These are phyloP conservation scores for Thielaviopsis euricoi DNA, from an alignment of 2,329 filamentous ascomycete genomes.

Conservation along the genomic window DNA sequence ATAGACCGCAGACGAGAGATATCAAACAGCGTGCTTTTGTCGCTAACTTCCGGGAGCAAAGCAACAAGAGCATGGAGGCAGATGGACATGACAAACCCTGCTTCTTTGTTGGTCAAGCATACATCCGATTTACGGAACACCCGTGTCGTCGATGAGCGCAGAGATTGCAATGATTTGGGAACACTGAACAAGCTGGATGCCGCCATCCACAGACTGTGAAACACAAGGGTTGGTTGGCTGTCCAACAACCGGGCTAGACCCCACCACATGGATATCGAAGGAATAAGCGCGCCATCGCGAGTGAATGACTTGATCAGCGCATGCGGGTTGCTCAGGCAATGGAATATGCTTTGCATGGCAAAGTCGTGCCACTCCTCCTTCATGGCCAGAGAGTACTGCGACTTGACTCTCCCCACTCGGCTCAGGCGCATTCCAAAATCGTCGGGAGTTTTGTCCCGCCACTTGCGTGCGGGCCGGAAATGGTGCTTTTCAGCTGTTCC, in stretches of 20 bases:
- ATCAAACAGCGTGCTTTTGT: conserved; percentile 34
- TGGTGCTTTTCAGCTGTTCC: conserved; percentile 28
- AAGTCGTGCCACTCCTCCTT: conserved; percentile 41
- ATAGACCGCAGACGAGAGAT: conserved; percentile 44
- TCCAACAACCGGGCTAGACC: conserved; percentile 44
- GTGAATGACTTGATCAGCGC: conserved; percentile 41
- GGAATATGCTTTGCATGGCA: conserved; percentile 47
- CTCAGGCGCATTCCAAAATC: conserved; percentile 2
- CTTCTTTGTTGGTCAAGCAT: conserved; percentile 30
- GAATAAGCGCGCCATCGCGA: conserved; percentile 32
- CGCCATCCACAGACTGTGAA: conserved; percentile 49
- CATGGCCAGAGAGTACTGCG: conserved; percentile 18
- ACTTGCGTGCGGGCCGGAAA: conserved; percentile 13
- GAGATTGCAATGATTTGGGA: conserved; percentile 27
- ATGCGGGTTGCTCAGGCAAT: conserved; percentile 41
- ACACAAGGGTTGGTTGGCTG: conserved; percentile 38
- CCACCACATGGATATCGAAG: conserved; percentile 47
- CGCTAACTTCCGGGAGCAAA: conserved; percentile 33
- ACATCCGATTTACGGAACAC: conserved; percentile 21
- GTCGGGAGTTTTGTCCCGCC: conserved; percentile 6
- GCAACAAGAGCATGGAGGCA: conserved; percentile 48
- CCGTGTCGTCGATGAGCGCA: conserved; percentile 23
- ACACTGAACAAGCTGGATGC: conserved; percentile 41
- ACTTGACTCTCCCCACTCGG: conserved; percentile 4
- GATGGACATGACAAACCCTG: conserved; percentile 38